A percentile compares a stretch with the other conserved stretches of the same genome.
Conservation (phyloP, 2,329 filamentous ascomycete species). For the Emmonsia crescens region DNA sequence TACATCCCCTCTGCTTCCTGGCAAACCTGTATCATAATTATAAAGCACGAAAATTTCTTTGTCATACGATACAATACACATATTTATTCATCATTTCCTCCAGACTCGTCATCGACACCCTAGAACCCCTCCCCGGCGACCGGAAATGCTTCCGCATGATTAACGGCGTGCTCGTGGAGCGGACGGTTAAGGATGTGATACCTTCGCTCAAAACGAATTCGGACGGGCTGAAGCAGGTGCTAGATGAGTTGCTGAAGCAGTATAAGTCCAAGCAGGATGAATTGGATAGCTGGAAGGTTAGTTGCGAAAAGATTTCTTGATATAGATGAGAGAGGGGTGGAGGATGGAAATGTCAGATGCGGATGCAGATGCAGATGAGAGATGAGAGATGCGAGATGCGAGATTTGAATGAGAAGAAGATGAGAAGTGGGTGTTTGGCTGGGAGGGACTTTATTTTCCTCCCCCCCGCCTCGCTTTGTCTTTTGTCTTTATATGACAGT, state of each 20-base stretch:
- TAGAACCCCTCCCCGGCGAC: slow-evolving; percentile 68
- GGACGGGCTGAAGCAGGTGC: slow-evolving; percentile 83
- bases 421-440: neutral
- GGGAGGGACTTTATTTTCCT: neutral
- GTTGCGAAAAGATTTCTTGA: slow-evolving; percentile 25
- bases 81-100: neutral
- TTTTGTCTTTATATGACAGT: neutral
- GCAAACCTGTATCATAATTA: no score
- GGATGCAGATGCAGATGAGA: neutral
- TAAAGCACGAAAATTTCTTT: neutral
- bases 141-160: slow-evolving; percentile 99
- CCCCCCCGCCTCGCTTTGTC: neutral
- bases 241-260: slow-evolving; percentile 91
- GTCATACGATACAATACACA: slow-evolving; percentile 11
- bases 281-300: slow-evolving; percentile 96
- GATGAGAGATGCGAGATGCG: neutral
- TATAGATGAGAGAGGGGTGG: neutral
- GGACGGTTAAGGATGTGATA: slow-evolving; percentile 84
- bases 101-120: slow-evolving; percentile 87
- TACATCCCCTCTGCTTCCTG: neutral
- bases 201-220: slow-evolving; percentile 88
- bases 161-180: slow-evolving; percentile 89
- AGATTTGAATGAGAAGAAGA: neutral
- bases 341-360: neutral
- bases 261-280: slow-evolving; percentile 93